A percentile compares a stretch with the other conserved stretches of the same genome.
Evolutionary conservation across 805 yeast species (phyloP).

Genomic region (Zygosaccharomyces gambellarensis): DNA sequence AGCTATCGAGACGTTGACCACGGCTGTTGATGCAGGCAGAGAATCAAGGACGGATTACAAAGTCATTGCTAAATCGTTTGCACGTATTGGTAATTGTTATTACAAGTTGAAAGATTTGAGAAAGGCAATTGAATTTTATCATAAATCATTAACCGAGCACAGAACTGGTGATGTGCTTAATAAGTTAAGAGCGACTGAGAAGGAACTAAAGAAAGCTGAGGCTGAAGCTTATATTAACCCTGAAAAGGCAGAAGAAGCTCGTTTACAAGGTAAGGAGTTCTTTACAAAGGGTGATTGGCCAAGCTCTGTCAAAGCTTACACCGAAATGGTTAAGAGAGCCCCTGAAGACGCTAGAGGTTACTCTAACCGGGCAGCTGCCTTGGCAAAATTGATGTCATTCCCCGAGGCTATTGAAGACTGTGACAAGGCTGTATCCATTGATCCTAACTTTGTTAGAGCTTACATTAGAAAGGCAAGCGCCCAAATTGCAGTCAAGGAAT

Average conservation of each 20-base stretch:
- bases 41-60: conserved; percentile 88
- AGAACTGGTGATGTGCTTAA: conserved; percentile 89
- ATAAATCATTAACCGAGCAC: conserved; percentile 92
- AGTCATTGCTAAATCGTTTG: conserved; percentile 85
- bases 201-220: conserved; percentile 74
- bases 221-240: conserved; percentile 78
- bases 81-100: conserved; percentile 82
- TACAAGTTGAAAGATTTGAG: conserved; percentile 67
- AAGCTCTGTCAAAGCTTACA: conserved; percentile 85
- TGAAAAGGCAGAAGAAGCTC: conserved; percentile 91
- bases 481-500: conserved; percentile 85
- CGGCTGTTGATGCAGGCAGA: conserved; percentile 87
- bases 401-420: conserved; percentile 95
- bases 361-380: conserved; percentile 96
- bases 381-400: conserved; percentile 90
- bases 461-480: conserved; percentile 96
- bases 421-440: conserved; percentile 80
- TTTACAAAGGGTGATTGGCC: conserved; percentile 96
- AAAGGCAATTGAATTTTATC: conserved; percentile 72
- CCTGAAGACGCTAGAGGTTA: conserved; percentile 96
- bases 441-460: conserved; percentile 88
- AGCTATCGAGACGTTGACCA: conserved; percentile 73
- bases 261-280: conserved; percentile 83
- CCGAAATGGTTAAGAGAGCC: conserved; percentile 95
- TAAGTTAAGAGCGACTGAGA: conserved; percentile 84